A percentile compares a stretch with the other conserved stretches of the same genome.
phyloP scores from a whole-genome alignment of 2,329 filamentous ascomycete species.

The Ceratocystis alfenasii region DNA sequence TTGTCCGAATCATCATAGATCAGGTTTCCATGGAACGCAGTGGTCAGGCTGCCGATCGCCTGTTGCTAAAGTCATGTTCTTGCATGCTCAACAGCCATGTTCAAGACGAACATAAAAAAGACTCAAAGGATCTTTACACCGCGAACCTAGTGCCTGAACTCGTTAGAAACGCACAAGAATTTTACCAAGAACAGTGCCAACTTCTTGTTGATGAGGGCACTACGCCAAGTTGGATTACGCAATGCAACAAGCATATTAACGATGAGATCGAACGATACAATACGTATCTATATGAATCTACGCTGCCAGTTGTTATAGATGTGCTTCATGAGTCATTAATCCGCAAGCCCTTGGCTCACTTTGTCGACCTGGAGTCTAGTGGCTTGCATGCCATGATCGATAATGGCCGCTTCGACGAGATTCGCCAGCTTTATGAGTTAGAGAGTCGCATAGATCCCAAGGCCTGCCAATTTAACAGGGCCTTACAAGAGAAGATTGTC shows the following conservation, averaged over 20 bases:
- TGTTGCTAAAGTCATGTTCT: constrained; percentile 67
- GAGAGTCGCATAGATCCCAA: constrained; percentile 64
- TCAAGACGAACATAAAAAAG: constrained; percentile 64
- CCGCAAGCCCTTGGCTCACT: constrained; percentile 60
- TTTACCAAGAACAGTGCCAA: constrained; percentile 67
- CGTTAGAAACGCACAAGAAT: constrained; percentile 54
- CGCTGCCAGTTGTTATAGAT: constrained; percentile 57
- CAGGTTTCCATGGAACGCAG: constrained; percentile 87
- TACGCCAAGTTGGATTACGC: constrained; percentile 67
- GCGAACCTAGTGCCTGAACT: constrained; percentile 73
- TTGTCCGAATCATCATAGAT: constrained; percentile 74
- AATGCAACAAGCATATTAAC: constrained; percentile 58
- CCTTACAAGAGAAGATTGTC: constrained; percentile 62
- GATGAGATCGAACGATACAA: constrained; percentile 76
- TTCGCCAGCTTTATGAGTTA: constrained; percentile 69
- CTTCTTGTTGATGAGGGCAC: constrained; percentile 65
- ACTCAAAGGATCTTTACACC: constrained; percentile 70
- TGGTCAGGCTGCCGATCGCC: constrained; percentile 77
- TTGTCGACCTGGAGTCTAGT: constrained; percentile 72
- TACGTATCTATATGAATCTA: constrained; percentile 64
- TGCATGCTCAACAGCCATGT: constrained; percentile 86
- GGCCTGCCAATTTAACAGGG: constrained; percentile 56
- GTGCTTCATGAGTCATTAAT: constrained; percentile 79
- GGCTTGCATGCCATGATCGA: constrained; percentile 85
- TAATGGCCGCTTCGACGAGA: constrained; percentile 67